Evolutionary conservation across 2,329 filamentous ascomycete species (phyloP).

Genomic region (Aspergillus fumigatus): DNA sequence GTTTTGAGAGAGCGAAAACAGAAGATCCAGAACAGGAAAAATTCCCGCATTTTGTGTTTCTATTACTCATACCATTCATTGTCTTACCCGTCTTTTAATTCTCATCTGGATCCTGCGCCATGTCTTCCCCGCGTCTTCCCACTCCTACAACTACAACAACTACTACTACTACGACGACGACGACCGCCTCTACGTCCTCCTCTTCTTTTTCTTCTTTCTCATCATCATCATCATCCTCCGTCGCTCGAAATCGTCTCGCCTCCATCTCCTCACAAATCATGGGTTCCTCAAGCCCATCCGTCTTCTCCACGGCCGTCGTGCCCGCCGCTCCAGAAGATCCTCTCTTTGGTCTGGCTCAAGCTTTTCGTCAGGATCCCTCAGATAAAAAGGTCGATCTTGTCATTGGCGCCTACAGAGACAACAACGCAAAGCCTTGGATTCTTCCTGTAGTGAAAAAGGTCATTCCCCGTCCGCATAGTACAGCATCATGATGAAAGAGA

Average conservation of each 20-base stretch:
- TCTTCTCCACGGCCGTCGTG: conserved; percentile 71
- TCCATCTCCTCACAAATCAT: conserved; percentile 55
- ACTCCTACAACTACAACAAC: conserved; percentile 4
- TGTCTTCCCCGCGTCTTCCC: conserved; percentile 13
- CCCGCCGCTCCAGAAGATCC: conserved; percentile 92
- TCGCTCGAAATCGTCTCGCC: conserved; percentile 28
- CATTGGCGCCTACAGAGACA: conserved; percentile 89
- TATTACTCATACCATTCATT: neutral
- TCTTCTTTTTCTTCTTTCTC: conserved; percentile 6
- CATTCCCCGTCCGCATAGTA: neutral
- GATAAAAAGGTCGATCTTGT: conserved; percentile 89
- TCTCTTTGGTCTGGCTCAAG: conserved; percentile 87
- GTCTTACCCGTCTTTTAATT: neutral
- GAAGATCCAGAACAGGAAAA: neutral
- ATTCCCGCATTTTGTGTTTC: neutral
- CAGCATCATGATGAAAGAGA: neutral
- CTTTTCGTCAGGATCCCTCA: conserved; percentile 72
- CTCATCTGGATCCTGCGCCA: conserved; percentile 8
- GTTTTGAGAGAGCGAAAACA: neutral
- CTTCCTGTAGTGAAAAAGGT: conserved; percentile 96
- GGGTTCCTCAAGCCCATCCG: conserved; percentile 57
- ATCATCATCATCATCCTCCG: conserved; percentile 9
- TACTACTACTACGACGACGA: too few relatives aligned
- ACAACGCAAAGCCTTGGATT: conserved; percentile 96
- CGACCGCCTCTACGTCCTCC: conserved; percentile 3